phyloP scores from a whole-genome alignment of 2,329 filamentous ascomycete species.

The Calonectria pseudoreteaudii region DNA sequence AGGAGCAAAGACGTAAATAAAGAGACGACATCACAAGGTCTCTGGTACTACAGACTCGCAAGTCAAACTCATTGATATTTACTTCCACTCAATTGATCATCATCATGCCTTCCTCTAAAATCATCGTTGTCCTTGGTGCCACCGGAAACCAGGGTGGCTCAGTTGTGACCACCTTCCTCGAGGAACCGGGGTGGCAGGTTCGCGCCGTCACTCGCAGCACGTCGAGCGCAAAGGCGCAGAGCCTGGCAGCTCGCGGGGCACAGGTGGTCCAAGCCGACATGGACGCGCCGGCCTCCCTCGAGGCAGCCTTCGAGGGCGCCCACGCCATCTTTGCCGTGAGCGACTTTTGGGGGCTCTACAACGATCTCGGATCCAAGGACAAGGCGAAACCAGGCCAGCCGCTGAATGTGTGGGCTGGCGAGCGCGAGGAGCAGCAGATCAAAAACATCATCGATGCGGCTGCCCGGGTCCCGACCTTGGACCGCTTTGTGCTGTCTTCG shows the following conservation, averaged over 20 bases:
- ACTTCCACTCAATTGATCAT: not conserved
- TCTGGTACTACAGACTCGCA: not conserved
- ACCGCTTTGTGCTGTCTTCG: slow-evolving; percentile 53
- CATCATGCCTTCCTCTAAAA: slow-evolving; percentile 25
- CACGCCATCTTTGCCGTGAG: slow-evolving; percentile 45
- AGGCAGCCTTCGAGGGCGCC: slow-evolving; percentile 37
- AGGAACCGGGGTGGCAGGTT: slow-evolving; percentile 34
- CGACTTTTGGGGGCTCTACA: slow-evolving; percentile 41
- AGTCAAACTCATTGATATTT: not conserved
- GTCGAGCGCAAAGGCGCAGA: slow-evolving; percentile 27
- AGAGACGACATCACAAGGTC: not conserved
- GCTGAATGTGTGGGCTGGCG: slow-evolving; percentile 33
- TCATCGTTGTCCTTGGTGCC: slow-evolving; percentile 31
- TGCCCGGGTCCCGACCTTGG: slow-evolving; percentile 44
- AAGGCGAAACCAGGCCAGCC: slow-evolving; percentile 27
- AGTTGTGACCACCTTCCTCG: slow-evolving; percentile 21
- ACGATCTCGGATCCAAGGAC: slow-evolving; percentile 20
- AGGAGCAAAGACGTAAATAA: not conserved
- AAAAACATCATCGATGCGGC: slow-evolving; percentile 52
- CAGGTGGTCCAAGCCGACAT: slow-evolving; percentile 41
- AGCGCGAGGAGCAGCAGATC: slow-evolving; percentile 51
- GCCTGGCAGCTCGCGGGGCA: slow-evolving; percentile 30
- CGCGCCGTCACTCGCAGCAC: slow-evolving; percentile 43
- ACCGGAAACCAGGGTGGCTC: slow-evolving; percentile 35
- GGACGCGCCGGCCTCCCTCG: slow-evolving; percentile 27